Evolutionary conservation across 2,329 filamentous ascomycete species (phyloP).

Genomic region (Ceratocystis cubensis): DNA sequence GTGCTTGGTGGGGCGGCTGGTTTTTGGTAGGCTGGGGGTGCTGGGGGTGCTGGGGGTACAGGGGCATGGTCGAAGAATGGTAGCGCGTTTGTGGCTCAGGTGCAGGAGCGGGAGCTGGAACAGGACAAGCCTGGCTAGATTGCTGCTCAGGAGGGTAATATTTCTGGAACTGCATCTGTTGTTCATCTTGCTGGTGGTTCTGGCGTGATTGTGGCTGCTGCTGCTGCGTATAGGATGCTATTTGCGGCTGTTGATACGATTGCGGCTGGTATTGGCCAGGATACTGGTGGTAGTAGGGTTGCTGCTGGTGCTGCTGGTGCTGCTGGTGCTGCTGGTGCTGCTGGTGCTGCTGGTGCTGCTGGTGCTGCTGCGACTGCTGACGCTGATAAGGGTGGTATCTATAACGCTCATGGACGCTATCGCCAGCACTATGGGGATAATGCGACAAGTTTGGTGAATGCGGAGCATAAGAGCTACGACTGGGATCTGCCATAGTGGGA

Average conservation of each 20-base stretch:
- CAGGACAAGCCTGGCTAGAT: slow-evolving; percentile 17
- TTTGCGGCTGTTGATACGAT: slow-evolving; percentile 7
- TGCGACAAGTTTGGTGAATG: slow-evolving; percentile 7
- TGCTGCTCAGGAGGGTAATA: slow-evolving; percentile 24
- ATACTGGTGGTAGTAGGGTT: slow-evolving; percentile 2
- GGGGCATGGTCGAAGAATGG: slow-evolving; percentile 17
- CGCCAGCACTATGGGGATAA: not conserved
- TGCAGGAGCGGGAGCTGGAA: not conserved
- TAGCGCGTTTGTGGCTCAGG: slow-evolving; percentile 13
- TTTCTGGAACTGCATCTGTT: slow-evolving; percentile 14
- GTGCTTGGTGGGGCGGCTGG: slow-evolving; percentile 16
- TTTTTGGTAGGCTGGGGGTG: slow-evolving; percentile 11
- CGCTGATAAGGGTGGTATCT: slow-evolving; percentile 8
- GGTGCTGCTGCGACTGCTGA: not conserved
- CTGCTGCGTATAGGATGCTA: not conserved
- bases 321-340: not conserved
- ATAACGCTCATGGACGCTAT: not conserved
- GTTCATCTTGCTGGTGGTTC: not conserved
- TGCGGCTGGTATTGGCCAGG: slow-evolving; percentile 2
- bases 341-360: not conserved
- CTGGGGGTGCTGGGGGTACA: slow-evolving; percentile 18
- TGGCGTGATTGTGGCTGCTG: not conserved
- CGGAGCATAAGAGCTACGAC: not conserved
- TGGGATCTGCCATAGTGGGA: slow-evolving; percentile 7
- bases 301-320: slow-evolving; percentile 1